These are phyloP conservation scores for Yamadazyma sp. DNA, from an alignment of 1,139 yeast species.

Conservation along the genomic window DNA sequence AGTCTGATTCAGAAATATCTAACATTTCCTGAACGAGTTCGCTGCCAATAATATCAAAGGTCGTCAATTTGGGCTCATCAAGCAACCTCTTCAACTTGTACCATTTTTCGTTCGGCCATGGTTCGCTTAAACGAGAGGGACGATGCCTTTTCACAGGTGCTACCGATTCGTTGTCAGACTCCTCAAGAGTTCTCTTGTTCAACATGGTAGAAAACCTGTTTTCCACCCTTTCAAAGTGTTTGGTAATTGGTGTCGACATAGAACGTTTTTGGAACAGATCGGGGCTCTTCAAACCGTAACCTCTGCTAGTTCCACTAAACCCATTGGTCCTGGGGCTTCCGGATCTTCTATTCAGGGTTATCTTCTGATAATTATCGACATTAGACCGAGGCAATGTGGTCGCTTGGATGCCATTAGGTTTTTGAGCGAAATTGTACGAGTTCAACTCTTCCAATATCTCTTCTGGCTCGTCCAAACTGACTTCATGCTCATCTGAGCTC, in stretches of 20 bases:
- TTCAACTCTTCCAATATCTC: constrained; percentile 25
- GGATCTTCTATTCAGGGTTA: background rate
- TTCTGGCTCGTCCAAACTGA: constrained; percentile 15
- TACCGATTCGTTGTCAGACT: constrained; percentile 6
- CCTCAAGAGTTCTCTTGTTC: constrained; percentile 11
- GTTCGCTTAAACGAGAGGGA: constrained; percentile 6
- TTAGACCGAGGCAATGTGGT: background rate
- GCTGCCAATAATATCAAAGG: constrained; percentile 26
- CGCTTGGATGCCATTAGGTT: background rate
- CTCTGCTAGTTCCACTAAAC: background rate
- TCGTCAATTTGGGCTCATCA: constrained; percentile 16
- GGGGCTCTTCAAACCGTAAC: background rate
- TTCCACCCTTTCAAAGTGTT: constrained; percentile 18
- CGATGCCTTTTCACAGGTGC: constrained; percentile 6
- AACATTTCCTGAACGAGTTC: constrained; percentile 19
- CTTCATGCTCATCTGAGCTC: constrained; percentile 16
- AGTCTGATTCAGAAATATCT: constrained; percentile 20
- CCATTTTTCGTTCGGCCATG: constrained; percentile 29
- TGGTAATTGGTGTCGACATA: constrained; percentile 17
- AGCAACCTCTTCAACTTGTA: constrained; percentile 23
- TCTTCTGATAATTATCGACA: background rate
- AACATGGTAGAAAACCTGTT: constrained; percentile 17
- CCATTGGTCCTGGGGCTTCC: background rate
- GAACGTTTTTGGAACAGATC: background rate
- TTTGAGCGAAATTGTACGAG: constrained; percentile 16